These are phyloP conservation scores for Pythium plurisporium DNA, from an alignment of 352 stramenopile genomes.

Conservation along the genomic window DNA sequence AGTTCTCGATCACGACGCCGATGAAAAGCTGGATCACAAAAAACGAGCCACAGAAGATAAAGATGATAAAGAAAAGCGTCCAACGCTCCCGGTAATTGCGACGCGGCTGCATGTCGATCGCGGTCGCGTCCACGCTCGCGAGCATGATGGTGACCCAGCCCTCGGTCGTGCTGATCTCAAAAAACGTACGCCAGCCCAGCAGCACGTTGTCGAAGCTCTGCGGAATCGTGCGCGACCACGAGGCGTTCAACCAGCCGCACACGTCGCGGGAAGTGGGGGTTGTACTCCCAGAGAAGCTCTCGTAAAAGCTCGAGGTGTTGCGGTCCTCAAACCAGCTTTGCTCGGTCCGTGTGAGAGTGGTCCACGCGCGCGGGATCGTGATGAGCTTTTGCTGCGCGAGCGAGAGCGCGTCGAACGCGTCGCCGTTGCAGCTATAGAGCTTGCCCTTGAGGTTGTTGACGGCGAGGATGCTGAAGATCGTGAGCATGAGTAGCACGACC, in stretches of 20 bases:
- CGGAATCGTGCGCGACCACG: constrained; percentile 45
- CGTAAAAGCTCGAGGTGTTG: constrained; percentile 10
- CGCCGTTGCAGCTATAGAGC: constrained; percentile 56
- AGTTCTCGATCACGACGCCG: constrained; percentile 90
- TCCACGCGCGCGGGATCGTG: constrained; percentile 41
- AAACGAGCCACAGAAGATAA: constrained; percentile 85
- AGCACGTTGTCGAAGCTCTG: constrained; percentile 82
- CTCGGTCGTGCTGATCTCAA: constrained; percentile 89
- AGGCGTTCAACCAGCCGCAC: constrained; percentile 34
- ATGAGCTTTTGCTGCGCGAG: constrained; percentile 31
- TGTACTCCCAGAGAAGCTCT: not conserved
- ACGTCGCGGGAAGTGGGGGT: constrained; percentile 34
- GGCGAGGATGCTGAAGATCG: constrained; percentile 91
- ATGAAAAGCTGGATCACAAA: constrained; percentile 92
- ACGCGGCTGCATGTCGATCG: constrained; percentile 87
- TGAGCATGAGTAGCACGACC: constrained; percentile 72
- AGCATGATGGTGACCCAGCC: constrained; percentile 88
- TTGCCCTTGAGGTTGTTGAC: constrained; percentile 91
- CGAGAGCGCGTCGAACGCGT: constrained; percentile 40
- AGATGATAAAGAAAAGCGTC: constrained; percentile 85
- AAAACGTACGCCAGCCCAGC: constrained; percentile 57
- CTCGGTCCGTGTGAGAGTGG: constrained; percentile 33
- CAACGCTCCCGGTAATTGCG: constrained; percentile 61
- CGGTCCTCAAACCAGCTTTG: constrained; percentile 35
- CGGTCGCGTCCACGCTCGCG: constrained; percentile 73